Evolutionary conservation across 257 asterid species (phyloP), one percentile per base, ranked within the genome.

Genomic region (Solanum chiquidenum): DNA sequence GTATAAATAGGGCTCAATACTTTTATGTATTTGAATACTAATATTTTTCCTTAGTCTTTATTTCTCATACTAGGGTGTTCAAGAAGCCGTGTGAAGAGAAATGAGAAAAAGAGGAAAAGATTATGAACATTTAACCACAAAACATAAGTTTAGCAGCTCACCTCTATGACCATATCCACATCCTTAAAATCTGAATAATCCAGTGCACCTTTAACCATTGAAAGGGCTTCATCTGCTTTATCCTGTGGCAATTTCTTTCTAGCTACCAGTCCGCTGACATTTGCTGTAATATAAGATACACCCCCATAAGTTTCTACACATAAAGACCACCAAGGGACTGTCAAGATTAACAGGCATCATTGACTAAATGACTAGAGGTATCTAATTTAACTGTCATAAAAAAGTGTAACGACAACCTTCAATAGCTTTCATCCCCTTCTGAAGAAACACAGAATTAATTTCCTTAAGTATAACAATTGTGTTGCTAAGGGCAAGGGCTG

Each of bases 111-210:
- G 69, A 80, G 69, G 69, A 46, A 80, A 46, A 31, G 12, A 29
- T 18, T 29, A 29, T 49, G 68, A 29, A 80, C 42, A 80, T 4
- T 46, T 80, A 80, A 46, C 69, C 9, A 44, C 14, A 27, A 86
- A 71, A 42, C 69, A 37, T 42, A 80, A 18, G 46, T 20, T 29
- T 11, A 34, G 60, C 58, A 80, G 25, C 92, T 25, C 46, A 97
- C 99, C 99, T 97, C 99, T 83, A 97, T 94, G 85, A 96, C 99
- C 99, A 97, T 92, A 90, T 97, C 99, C 91, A 92, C 96, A 88
- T 94, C 96, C 91, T 90, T 92, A 91, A 96, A 96, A 71, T 93
- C 98, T 82, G 98, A 89, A 92, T 94, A 97, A 88, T 93, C 98
- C 89, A 96, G 49, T 84, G 90, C 93, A 29, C 99, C 99, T 92